phyloP scores from a whole-genome alignment of 2,329 filamentous ascomycete genomes.

The Pyrenochaeta sp. region DNA sequence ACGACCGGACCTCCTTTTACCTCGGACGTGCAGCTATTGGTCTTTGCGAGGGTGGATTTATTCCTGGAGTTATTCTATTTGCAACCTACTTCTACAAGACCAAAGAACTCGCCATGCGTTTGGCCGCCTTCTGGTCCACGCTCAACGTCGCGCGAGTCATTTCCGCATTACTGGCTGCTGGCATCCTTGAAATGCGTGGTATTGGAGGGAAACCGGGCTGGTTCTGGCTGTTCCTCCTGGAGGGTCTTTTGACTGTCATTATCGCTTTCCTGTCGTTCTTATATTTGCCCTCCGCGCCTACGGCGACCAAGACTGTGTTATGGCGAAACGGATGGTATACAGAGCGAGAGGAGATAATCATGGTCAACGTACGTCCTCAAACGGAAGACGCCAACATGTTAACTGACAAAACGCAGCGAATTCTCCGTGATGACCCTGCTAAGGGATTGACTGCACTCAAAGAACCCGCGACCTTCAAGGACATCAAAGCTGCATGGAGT shows the following conservation, averaged over 20 bases:
- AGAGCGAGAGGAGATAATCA: slow-evolving; percentile 72
- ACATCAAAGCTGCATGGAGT: slow-evolving; percentile 60
- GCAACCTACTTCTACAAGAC: slow-evolving; percentile 79
- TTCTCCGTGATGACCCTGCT: slow-evolving; percentile 63
- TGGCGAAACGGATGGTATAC: slow-evolving; percentile 69
- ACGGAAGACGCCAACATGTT: too few relatives aligned
- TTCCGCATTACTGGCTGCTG: slow-evolving; percentile 64
- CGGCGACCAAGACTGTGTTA: slow-evolving; percentile 43
- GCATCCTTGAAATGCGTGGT: slow-evolving; percentile 61
- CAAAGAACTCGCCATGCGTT: slow-evolving; percentile 71
- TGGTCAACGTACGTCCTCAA: slow-evolving; percentile 62
- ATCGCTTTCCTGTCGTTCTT: slow-evolving; percentile 41
- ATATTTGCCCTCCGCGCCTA: slow-evolving; percentile 61
- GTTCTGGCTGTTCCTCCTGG: slow-evolving; percentile 63
- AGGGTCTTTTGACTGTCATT: slow-evolving; percentile 40
- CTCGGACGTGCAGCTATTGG: slow-evolving; percentile 53
- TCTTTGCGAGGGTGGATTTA: slow-evolving; percentile 60
- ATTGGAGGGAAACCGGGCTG: slow-evolving; percentile 60
- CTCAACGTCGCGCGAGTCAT: slow-evolving; percentile 64
- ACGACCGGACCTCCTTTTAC: slow-evolving; percentile 54
- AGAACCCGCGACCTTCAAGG: slow-evolving; percentile 58
- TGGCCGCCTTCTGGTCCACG: slow-evolving; percentile 75
- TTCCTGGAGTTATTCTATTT: slow-evolving; percentile 71
- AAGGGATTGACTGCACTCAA: slow-evolving; percentile 67
- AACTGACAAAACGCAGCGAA: slow-evolving; percentile 28